Conservation (phyloP, 2,329 filamentous ascomycete genomes). For the Fusarium odoratissimum region DNA sequence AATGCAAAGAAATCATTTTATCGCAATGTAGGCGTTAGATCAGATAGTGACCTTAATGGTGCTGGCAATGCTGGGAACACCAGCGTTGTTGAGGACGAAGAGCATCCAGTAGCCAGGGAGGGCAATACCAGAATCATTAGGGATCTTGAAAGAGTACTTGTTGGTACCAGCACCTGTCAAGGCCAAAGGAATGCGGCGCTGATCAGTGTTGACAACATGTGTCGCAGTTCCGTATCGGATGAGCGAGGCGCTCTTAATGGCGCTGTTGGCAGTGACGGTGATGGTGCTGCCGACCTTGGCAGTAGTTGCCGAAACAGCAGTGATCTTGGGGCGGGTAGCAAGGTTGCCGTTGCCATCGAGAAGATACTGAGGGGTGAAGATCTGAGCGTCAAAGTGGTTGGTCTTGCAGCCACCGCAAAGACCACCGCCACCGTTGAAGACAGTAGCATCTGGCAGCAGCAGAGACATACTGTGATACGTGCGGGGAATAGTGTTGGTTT, state of each 20-base stretch:
- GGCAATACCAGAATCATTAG: constrained; percentile 31
- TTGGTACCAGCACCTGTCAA: constrained; percentile 23
- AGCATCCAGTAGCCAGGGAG: constrained; percentile 41
- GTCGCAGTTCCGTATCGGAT: constrained; percentile 38
- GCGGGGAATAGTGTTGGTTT: constrained; percentile 26
- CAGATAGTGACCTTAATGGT: constrained; percentile 32
- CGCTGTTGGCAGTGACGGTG: constrained; percentile 14
- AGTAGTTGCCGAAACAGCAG: constrained; percentile 13
- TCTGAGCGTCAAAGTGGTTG: constrained; percentile 40
- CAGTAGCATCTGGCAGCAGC: constrained; percentile 32
- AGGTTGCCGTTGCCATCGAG: constrained; percentile 23
- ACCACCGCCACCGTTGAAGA: constrained; percentile 29
- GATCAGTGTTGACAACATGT: constrained; percentile 38
- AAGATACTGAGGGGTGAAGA: constrained; percentile 35
- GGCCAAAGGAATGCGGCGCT: constrained; percentile 31
- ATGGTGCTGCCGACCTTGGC: constrained; percentile 31
- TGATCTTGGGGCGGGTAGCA: constrained; percentile 30
- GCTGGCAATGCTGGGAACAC: constrained; percentile 34
- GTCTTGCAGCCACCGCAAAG: constrained; percentile 28
- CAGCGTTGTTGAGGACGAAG: constrained; percentile 32
- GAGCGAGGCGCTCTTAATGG: constrained; percentile 27
- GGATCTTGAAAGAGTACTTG: constrained; percentile 29
- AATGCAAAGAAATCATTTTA: background rate
- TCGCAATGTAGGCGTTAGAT: background rate
- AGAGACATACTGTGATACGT: constrained; percentile 33